Conservation (phyloP, 2,329 filamentous ascomycete genomes). For the Magnaporthiopsis rhizophila region DNA sequence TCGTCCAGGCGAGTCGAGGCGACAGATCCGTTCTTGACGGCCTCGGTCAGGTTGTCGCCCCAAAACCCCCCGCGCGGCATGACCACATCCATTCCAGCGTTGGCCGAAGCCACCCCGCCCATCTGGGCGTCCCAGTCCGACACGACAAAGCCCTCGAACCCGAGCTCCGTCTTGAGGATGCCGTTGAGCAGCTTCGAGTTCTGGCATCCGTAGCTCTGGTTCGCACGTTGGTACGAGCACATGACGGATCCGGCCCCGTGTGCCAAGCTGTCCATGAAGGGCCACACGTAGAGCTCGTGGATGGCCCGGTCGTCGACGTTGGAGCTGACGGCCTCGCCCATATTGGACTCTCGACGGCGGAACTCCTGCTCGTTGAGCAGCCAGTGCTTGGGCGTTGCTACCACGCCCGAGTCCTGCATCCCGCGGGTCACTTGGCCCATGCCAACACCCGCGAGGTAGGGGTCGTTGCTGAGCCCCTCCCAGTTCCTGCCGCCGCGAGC, state of each 20-base stretch:
- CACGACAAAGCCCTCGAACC: slow-evolving; percentile 62
- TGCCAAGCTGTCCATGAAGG: slow-evolving; percentile 52
- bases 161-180: slow-evolving; percentile 54
- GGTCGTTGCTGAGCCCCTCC: slow-evolving; percentile 37
- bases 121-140: slow-evolving; percentile 65
- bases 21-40: slow-evolving; percentile 70
- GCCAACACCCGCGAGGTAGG: slow-evolving; percentile 22
- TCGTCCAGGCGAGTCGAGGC: slow-evolving; percentile 65
- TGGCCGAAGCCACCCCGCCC: slow-evolving; percentile 43
- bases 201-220: slow-evolving; percentile 67
- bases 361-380: slow-evolving; percentile 54
- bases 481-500: slow-evolving; percentile 56
- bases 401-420: slow-evolving; percentile 47
- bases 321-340: slow-evolving; percentile 44
- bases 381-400: slow-evolving; percentile 65
- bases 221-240: slow-evolving; percentile 65
- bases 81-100: slow-evolving; percentile 61
- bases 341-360: slow-evolving; percentile 29
- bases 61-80: slow-evolving; percentile 51
- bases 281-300: slow-evolving; percentile 59
- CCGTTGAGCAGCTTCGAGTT: slow-evolving; percentile 63
- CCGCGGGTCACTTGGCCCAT: slow-evolving; percentile 20
- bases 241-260: slow-evolving; percentile 52
- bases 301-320: slow-evolving; percentile 59
- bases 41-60: slow-evolving; percentile 63